A percentile compares a stretch with the other conserved stretches of the same genome.
Evolutionary conservation across 345 rosid genomes (phyloP).

Genomic region (Chamaenerion angustifolium): DNA sequence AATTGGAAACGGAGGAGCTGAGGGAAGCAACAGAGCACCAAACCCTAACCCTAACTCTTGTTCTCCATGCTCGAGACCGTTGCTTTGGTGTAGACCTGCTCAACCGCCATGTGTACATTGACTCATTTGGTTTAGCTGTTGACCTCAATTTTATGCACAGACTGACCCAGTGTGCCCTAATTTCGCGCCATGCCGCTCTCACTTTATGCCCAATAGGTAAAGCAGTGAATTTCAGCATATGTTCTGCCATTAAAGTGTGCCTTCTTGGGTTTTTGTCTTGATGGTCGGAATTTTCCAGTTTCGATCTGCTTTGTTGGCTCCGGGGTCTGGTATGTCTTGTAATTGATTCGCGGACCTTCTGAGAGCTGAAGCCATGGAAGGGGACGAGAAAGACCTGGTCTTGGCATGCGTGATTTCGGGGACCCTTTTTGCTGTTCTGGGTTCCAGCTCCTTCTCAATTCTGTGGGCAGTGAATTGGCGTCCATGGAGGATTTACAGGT

Average conservation of each 20-base stretch:
- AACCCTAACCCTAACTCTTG: constrained; percentile 19
- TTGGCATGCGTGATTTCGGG: constrained; percentile 78
- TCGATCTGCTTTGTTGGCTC: not conserved
- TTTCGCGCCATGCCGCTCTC: constrained; percentile 42
- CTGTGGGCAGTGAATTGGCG: constrained; percentile 98
- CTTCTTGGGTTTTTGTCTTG: constrained; percentile 6
- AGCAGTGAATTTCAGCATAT: not conserved
- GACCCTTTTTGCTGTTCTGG: constrained; percentile 61
- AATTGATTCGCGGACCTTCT: constrained; percentile 24
- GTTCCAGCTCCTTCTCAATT: constrained; percentile 67
- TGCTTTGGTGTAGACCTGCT: constrained; percentile 3
- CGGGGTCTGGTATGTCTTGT: constrained; percentile 4
- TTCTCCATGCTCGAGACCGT: constrained; percentile 15
- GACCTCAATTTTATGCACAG: constrained; percentile 7
- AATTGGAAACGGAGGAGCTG: constrained; percentile 28
- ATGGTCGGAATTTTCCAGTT: not conserved
- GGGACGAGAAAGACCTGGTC: constrained; percentile 44
- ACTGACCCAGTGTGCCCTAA: constrained; percentile 17
- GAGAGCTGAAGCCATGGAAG: constrained; percentile 65
- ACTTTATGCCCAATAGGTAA: constrained; percentile 26
- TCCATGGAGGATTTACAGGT: constrained; percentile 98
- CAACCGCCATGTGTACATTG: constrained; percentile 1
- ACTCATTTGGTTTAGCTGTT: constrained; percentile 4
- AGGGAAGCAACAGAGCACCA: constrained; percentile 14
- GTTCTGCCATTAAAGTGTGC: not conserved